Conservation (phyloP, 2,329 filamentous ascomycete genomes). For the Exutisphaerella laricina region DNA sequence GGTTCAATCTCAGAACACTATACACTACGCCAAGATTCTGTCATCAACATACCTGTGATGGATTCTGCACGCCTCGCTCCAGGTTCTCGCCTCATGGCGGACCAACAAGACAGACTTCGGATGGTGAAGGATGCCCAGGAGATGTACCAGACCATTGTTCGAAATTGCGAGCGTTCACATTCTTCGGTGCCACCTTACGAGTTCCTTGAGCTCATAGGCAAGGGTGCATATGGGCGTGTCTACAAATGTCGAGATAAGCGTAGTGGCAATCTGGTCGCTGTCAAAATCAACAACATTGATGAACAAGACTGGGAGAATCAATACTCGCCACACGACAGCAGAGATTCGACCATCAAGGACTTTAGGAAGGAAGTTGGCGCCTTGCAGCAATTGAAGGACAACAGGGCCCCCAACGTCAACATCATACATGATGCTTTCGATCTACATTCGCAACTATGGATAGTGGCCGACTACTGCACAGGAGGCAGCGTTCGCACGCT, state of each 20-base stretch:
- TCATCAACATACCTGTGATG: slow-evolving; percentile 25
- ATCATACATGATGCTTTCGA: slow-evolving; percentile 72
- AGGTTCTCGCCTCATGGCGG: slow-evolving; percentile 14
- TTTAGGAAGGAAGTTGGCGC: slow-evolving; percentile 61
- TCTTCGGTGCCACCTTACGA: slow-evolving; percentile 60
- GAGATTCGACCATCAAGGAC: slow-evolving; percentile 52
- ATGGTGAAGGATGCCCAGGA: slow-evolving; percentile 60
- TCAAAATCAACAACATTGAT: slow-evolving; percentile 82
- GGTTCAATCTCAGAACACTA: background rate
- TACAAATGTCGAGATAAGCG: slow-evolving; percentile 55
- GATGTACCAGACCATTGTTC: slow-evolving; percentile 60
- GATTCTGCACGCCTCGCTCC: slow-evolving; percentile 27
- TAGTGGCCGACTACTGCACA: slow-evolving; percentile 80
- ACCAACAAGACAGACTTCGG: slow-evolving; percentile 18
- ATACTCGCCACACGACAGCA: slow-evolving; percentile 47
- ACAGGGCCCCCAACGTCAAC: slow-evolving; percentile 73
- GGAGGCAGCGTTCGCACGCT: slow-evolving; percentile 71
- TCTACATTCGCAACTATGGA: slow-evolving; percentile 76
- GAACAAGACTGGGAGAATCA: slow-evolving; percentile 55
- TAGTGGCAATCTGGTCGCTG: slow-evolving; percentile 55
- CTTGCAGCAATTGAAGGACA: slow-evolving; percentile 66
- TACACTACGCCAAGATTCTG: background rate
- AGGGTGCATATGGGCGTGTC: slow-evolving; percentile 67
- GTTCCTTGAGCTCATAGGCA: slow-evolving; percentile 68
- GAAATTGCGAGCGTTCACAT: slow-evolving; percentile 55